phyloP scores from a whole-genome alignment of 371 early-diverging fungal species.

The Batrachochytrium dendrobatidis region DNA sequence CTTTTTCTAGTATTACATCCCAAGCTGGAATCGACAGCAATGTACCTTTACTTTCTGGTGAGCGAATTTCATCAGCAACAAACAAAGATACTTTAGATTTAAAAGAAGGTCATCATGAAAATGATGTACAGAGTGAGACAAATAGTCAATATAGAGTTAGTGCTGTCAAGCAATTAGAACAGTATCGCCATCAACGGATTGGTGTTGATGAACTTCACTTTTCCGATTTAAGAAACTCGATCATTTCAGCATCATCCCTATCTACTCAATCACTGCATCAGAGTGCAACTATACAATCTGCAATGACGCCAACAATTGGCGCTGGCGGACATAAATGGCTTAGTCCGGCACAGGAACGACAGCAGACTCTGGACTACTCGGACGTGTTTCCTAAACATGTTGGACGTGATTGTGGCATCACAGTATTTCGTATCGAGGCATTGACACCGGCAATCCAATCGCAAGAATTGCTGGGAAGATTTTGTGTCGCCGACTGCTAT shows the following conservation, averaged over 20 bases:
- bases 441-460: slow-evolving; percentile 23
- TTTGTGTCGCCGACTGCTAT: slow-evolving; percentile 40
- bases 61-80: no score
- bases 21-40: background rate
- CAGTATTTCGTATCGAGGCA: slow-evolving; percentile 32
- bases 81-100: no score
- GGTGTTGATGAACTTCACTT: no score
- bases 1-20: background rate
- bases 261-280: slow-evolving; percentile 3
- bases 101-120: no score
- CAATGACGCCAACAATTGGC: no score
- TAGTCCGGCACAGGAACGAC: slow-evolving; percentile 13
- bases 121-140: no score
- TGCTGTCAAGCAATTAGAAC: no score
- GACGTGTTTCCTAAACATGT: slow-evolving; percentile 24
- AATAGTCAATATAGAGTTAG: no score
- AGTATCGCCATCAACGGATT: no score
- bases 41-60: no score
- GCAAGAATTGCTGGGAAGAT: slow-evolving; percentile 15
- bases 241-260: background rate
- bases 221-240: background rate
- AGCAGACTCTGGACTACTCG: slow-evolving; percentile 22
- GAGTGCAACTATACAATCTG: background rate
- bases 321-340: slow-evolving; percentile 2
- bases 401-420: slow-evolving; percentile 12